phyloP scores from a whole-genome alignment of 495 filamentous ascomycete species.

The Hypoxylon trugodes region DNA sequence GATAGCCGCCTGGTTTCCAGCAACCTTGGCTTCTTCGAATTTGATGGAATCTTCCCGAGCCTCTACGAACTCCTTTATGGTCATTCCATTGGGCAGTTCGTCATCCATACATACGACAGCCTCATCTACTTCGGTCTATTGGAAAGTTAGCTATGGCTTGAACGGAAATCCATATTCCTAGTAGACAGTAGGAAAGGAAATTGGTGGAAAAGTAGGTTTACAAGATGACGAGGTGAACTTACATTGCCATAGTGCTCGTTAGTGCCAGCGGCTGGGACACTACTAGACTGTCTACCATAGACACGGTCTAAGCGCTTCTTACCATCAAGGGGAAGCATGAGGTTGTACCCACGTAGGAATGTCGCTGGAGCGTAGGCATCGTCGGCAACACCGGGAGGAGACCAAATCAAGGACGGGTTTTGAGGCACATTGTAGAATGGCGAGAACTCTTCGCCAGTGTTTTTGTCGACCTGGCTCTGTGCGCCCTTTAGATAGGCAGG shows the following conservation, averaged over 20 bases:
- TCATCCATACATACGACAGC: too few species aligned
- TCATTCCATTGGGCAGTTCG: too few species aligned
- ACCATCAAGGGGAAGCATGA: slow-evolving; percentile 36
- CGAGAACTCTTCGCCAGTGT: slow-evolving; percentile 35
- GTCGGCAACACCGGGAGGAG: slow-evolving; percentile 32
- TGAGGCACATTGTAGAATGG: slow-evolving; percentile 36
- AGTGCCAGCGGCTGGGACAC: background rate
- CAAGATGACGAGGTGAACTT: too few species aligned
- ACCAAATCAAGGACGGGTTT: slow-evolving; percentile 34
- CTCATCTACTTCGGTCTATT: too few species aligned
- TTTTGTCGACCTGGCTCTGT: slow-evolving; percentile 20
- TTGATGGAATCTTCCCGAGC: too few species aligned
- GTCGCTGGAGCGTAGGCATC: background rate
- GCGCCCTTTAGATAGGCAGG: background rate
- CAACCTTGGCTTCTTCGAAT: too few species aligned
- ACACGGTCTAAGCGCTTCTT: slow-evolving; percentile 4
- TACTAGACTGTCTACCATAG: slow-evolving; percentile 8
- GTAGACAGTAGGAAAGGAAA: too few species aligned
- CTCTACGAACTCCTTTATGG: too few species aligned
- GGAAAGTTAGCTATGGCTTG: too few species aligned
- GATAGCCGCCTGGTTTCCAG: too few species aligned
- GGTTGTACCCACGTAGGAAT: slow-evolving; percentile 27
- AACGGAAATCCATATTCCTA: too few species aligned
- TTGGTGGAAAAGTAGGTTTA: too few species aligned
- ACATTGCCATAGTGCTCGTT: slow-evolving; percentile 17